Conservation (phyloP, 768 basidiomycete genomes). For the Phlebiopsis flavidoalba region DNA sequence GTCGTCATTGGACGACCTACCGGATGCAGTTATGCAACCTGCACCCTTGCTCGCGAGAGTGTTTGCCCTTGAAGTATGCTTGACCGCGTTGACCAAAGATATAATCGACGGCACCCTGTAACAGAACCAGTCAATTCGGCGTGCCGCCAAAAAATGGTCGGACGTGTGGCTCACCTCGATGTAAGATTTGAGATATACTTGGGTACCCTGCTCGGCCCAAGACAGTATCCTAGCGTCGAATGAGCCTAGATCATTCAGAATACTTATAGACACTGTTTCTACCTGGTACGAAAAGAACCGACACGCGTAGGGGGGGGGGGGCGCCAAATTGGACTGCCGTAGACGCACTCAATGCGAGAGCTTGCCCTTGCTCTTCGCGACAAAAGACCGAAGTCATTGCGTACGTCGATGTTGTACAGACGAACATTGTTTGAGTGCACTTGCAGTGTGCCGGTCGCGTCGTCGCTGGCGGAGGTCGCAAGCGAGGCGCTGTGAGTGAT, state of each 20-base stretch:
- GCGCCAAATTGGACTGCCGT: background rate
- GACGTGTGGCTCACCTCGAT: background rate
- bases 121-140: background rate
- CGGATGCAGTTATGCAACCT: background rate
- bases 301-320: background rate
- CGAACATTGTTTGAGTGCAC: background rate
- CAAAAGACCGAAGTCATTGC: slow-evolving; percentile 1
- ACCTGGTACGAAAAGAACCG: slow-evolving; percentile 1
- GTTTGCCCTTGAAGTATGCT: background rate
- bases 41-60: background rate
- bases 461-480: background rate
- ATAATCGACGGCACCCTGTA: background rate
- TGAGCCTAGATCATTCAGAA: background rate
- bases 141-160: too few relatives aligned
- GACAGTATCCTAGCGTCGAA: background rate
- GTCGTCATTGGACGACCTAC: background rate
- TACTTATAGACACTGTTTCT: too few relatives aligned
- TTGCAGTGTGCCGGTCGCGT: background rate
- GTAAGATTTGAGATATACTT: slow-evolving; percentile 1
- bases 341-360: background rate
- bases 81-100: background rate
- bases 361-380: background rate
- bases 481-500: slow-evolving; percentile 1
- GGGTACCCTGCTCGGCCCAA: background rate
- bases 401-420: background rate